Evolutionary conservation across 345 rosid genomes (phyloP), one percentile per base, ranked within the genome.

Genomic region (Ailanthus altissimus): DNA sequence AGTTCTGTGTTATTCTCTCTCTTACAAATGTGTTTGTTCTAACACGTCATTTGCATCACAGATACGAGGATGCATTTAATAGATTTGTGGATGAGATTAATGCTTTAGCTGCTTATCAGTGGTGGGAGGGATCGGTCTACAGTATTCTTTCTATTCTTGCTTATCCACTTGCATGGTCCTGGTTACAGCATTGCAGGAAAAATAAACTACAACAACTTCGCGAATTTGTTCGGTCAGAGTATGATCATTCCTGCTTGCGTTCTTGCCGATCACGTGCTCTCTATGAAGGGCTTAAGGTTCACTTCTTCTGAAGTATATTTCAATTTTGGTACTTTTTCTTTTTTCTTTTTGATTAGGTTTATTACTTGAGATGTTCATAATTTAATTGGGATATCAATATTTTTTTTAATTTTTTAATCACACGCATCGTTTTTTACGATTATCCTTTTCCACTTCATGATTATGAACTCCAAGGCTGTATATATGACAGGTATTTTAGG

Each of bases 211-310:
- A 92, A 81, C 94, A 89, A 81, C 94, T 94, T 64, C 98, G 97
- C 76, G 97, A 94, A 78, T 94, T 88, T 84, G 97, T 94, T 79
- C 92, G 97, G 70, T 94, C 98, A 60, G 98, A 92, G 80, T 94
- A 94, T 83, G 93, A 94, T 80, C 98, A 94, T 83, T 85, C 98
- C 78, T 94, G 98, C 88, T 84, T 94, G 71, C 97, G 98, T 49
- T 94, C 98, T 65, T 94, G 98, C 80, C 97, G 98, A 53, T 94
- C 98, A 61, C 94, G 97, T 69, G 98, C 98, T 67, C 91, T 94
- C 21, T 94, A 94, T 58, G 98, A 94, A 68, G 98, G 98, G 70
- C 89, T 94, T 49, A 94, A 94, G 98, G 98, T 94, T 77, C 71
- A 57, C 74, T 72, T 78, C 47, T 62, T 73, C 40, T 70, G 53